Evolutionary conservation across 2,329 filamentous ascomycete species (phyloP).

Genomic region (Penicillium sp.): DNA sequence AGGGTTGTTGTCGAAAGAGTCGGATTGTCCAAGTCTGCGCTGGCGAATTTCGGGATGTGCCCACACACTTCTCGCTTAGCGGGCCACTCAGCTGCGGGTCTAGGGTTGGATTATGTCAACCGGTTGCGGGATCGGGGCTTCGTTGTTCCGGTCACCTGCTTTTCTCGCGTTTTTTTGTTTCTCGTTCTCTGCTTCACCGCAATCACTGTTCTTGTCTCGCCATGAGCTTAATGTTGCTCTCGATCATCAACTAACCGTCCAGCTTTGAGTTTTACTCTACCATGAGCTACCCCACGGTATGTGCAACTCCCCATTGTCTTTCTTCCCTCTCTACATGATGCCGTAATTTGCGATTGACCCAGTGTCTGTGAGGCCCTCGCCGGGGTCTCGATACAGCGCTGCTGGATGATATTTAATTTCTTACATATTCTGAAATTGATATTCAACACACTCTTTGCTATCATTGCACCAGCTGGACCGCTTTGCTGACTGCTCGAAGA

Average conservation of each 20-base stretch:
- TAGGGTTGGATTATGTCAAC: constrained; percentile 36
- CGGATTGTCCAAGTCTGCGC: constrained; percentile 39
- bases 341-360: constrained; percentile 99
- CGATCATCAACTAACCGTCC: constrained; percentile 1
- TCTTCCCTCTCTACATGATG: constrained; percentile 63
- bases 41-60: constrained; percentile 42
- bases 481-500: constrained; percentile 29
- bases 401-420: constrained; percentile 84
- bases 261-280: not conserved
- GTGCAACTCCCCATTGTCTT: constrained; percentile 15
- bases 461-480: constrained; percentile 4
- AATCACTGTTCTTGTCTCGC: not conserved
- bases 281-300: constrained; percentile 21
- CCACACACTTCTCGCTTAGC: constrained; percentile 44
- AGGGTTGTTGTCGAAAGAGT: constrained; percentile 42
- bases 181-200: constrained; percentile 5
- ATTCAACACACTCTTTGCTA: constrained; percentile 1
- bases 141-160: constrained; percentile 26
- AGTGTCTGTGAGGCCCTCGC: constrained; percentile 80
- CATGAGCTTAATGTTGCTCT: constrained; percentile 22
- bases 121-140: not conserved
- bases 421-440: constrained; percentile 93
- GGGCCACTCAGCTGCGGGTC: constrained; percentile 34
- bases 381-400: constrained; percentile 76
- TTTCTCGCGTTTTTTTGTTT: constrained; percentile 23